Evolutionary conservation across 2,329 filamentous ascomycete genomes (phyloP), one percentile per base, ranked within the genome.

Genomic region (Rhinocladiella similis): DNA sequence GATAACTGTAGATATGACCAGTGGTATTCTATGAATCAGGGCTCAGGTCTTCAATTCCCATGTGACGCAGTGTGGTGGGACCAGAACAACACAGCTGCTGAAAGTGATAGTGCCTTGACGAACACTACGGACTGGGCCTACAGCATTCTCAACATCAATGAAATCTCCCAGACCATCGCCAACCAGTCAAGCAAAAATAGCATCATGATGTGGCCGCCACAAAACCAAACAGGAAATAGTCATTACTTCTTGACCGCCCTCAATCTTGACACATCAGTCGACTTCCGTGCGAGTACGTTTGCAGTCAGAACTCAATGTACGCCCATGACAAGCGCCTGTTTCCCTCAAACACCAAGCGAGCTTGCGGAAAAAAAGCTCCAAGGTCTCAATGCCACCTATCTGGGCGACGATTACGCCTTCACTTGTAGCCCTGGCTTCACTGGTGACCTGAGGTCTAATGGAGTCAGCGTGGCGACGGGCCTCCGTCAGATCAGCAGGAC

Each of bases 361-460:
- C 42, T 18, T n/a, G 14, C 18, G 25, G 14, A n/a, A 14, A 45
- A 20, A 20, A 45, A 45, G 20, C 13, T 25, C 14, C 22, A 20
- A 25, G 22, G 22, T 45, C 16, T 42, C 16, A 42, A 9, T 18
- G 39, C 39, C 13, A 42, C 16, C 7, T 42, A 14, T 25, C 9
- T 45, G 5, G 22, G 22, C 13, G 20, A 19, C 16, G 22, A 45
- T 14, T 45, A 45, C 2, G 73, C 71, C 20, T 76, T 64, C 36
- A 61, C 79, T 51, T 73, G 75, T 6, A 73, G 77, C 1, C 76
- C 78, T 22, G 42, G 18, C 1, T 83, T 82, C 64, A 78, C 73
- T 4, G 87, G 86, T 47, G 85, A 89, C 45, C 69, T 89, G 47
- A 90, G 86, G 1, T 91, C 84, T 73, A 91, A 88, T 69, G 73